Evolutionary conservation across 139 green algal genomes (phyloP).

Genomic region (Auxenochlorella pyrenoidosa): DNA sequence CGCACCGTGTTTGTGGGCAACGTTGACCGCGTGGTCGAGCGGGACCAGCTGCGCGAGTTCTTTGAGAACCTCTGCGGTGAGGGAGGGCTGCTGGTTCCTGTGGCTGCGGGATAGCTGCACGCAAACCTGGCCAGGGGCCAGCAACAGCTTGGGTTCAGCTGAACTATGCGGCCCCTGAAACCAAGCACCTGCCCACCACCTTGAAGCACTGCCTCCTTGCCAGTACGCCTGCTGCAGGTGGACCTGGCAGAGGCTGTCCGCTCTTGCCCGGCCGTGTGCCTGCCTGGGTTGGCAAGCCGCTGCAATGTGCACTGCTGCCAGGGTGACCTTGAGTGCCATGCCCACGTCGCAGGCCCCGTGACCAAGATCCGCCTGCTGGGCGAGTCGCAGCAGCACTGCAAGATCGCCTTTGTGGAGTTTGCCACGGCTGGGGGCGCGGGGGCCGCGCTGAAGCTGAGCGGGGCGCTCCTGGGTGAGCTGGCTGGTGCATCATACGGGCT

Average conservation of each 20-base stretch:
- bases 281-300: not conserved
- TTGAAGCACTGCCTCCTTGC: too few species aligned
- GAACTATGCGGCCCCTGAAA: not conserved
- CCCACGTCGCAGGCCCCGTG: conserved; percentile 69
- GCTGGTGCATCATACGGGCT: too few species aligned
- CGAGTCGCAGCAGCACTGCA: conserved; percentile 87
- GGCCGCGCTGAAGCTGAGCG: conserved; percentile 90
- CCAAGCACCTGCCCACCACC: not conserved
- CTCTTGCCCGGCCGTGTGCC: not conserved
- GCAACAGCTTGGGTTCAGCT: too few species aligned
- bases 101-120: not conserved
- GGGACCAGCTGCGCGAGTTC: conserved; percentile 80
- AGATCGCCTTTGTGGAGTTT: conserved; percentile 99
- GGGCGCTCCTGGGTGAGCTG: conserved; percentile 77
- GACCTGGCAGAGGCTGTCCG: too few species aligned
- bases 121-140: not conserved
- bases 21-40: conserved; percentile 89
- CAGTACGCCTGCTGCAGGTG: not conserved
- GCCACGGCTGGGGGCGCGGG: conserved; percentile 77
- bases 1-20: conserved; percentile 96
- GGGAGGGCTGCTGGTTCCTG: not conserved
- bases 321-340: too few species aligned
- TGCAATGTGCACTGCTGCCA: too few species aligned
- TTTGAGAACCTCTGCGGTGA: conserved; percentile 93
- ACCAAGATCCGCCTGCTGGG: conserved; percentile 87